Conservation (phyloP, 768 basidiomycete species). For the Lyophyllum atratum region DNA sequence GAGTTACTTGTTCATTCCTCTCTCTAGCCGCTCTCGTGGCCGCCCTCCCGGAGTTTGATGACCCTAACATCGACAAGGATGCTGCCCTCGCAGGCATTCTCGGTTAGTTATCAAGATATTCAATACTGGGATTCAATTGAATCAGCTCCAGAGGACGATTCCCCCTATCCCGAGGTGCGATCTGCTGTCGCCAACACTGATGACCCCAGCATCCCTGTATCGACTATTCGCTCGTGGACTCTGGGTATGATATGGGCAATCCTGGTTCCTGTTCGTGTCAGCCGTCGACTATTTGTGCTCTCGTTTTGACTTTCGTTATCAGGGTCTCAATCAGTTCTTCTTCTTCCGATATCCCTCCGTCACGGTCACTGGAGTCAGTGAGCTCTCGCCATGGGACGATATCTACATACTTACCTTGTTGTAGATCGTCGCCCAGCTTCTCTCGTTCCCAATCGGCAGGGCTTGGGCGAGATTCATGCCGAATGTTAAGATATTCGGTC, state of each 20-base stretch:
- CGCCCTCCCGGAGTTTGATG: conserved; percentile 46
- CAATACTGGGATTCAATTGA: background rate
- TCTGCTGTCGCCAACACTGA: conserved; percentile 73
- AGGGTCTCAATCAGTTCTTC: conserved; percentile 74
- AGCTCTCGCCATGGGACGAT: background rate
- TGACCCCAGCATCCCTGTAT: conserved; percentile 61
- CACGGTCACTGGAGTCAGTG: conserved; percentile 48
- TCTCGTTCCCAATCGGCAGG: conserved; percentile 67
- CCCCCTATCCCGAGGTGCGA: conserved; percentile 73
- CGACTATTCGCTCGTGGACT: conserved; percentile 68
- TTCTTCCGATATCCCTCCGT: conserved; percentile 77
- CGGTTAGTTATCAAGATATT: conserved; percentile 27
- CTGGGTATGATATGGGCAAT: conserved; percentile 75
- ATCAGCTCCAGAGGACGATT: conserved; percentile 53
- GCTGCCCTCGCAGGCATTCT: conserved; percentile 42
- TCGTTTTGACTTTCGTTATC: background rate
- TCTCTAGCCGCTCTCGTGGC: conserved; percentile 27
- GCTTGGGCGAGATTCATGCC: conserved; percentile 59
- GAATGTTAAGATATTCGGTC: conserved; percentile 51
- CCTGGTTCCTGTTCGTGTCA: conserved; percentile 47
- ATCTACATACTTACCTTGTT: background rate
- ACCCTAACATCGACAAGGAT: conserved; percentile 55
- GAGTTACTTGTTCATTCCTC: background rate
- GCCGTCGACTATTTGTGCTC: background rate
- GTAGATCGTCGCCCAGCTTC: conserved; percentile 66